These are phyloP conservation scores for Aureobasidium sp. DNA, from an alignment of 2,329 filamentous ascomycete genomes.

Conservation along the genomic window DNA sequence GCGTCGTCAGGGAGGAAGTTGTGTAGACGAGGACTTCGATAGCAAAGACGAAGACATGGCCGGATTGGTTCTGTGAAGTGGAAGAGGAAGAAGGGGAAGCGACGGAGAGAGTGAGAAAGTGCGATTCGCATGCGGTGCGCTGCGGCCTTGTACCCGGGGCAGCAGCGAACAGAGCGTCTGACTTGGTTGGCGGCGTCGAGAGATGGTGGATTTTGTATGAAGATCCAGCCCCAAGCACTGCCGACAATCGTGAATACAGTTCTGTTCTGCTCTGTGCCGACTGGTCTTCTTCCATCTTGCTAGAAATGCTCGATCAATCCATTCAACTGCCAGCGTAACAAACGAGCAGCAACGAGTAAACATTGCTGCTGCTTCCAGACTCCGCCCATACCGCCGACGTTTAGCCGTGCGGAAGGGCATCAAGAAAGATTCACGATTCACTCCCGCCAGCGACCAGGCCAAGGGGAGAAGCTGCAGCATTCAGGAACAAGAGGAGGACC, in stretches of 20 bases:
- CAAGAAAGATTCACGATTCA: conserved; percentile 9
- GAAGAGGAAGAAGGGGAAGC: neutral
- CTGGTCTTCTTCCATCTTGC: neutral
- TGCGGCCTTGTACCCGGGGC: conserved; percentile 65
- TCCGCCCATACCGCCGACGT: neutral
- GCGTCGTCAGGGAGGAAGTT: conserved; percentile 69
- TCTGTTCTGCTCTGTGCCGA: neutral
- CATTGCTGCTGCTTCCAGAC: neutral
- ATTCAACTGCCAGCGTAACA: neutral
- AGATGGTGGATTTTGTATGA: conserved; percentile 74
- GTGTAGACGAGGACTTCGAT: conserved; percentile 83
- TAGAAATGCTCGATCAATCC: neutral
- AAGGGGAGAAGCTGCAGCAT: neutral
- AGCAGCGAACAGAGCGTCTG: conserved; percentile 70
- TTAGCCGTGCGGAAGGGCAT: neutral
- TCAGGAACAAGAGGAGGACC: neutral
- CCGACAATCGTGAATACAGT: conserved; percentile 42
- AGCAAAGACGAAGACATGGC: conserved; percentile 66
- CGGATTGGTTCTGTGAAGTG: conserved; percentile 17
- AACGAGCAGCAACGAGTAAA: neutral
- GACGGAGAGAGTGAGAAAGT: conserved; percentile 59
- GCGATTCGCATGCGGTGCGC: conserved; percentile 77
- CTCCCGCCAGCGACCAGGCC: neutral
- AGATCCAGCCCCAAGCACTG: conserved; percentile 46
- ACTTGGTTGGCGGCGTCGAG: conserved; percentile 72